Evolutionary conservation across 306 rosid species (phyloP).

Genomic region (Coriaria nepalensis): DNA sequence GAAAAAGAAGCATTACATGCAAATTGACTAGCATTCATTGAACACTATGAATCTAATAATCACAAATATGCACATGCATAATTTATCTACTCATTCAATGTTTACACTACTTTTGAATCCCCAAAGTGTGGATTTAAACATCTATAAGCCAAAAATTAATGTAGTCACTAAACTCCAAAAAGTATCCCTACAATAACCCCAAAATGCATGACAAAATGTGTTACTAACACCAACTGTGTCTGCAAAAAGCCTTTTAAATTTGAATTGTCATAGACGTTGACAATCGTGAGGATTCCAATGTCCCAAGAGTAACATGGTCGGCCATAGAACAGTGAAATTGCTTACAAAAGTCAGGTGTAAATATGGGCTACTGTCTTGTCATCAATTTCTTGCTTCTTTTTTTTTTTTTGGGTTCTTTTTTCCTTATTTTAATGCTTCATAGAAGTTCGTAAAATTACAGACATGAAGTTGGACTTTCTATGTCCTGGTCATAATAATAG

Average conservation of each 20-base stretch:
- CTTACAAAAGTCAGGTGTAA: slow-evolving; percentile 33
- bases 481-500: neutral
- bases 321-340: slow-evolving; percentile 29
- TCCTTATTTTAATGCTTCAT: slow-evolving; percentile 6
- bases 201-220: slow-evolving; percentile 25
- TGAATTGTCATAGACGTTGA: neutral
- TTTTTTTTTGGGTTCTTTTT: too few species aligned
- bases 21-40: too few species aligned
- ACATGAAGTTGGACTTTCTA: slow-evolving; percentile 8
- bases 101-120: neutral
- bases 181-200: slow-evolving; percentile 23
- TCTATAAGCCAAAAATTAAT: slow-evolving; percentile 10
- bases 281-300: slow-evolving; percentile 5
- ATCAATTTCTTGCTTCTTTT: neutral
- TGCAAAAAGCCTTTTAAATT: slow-evolving; percentile 18
- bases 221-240: slow-evolving; percentile 20
- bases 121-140: slow-evolving; percentile 7
- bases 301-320: slow-evolving; percentile 49
- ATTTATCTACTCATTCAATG: too few species aligned
- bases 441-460: slow-evolving; percentile 12
- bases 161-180: neutral
- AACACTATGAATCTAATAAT: too few species aligned
- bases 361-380: slow-evolving; percentile 18
- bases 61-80: too few species aligned
- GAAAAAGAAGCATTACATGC: too few species aligned